These are phyloP conservation scores for Yamadazyma aaseri DNA, from an alignment of 1,139 yeast species.

Conservation along the genomic window DNA sequence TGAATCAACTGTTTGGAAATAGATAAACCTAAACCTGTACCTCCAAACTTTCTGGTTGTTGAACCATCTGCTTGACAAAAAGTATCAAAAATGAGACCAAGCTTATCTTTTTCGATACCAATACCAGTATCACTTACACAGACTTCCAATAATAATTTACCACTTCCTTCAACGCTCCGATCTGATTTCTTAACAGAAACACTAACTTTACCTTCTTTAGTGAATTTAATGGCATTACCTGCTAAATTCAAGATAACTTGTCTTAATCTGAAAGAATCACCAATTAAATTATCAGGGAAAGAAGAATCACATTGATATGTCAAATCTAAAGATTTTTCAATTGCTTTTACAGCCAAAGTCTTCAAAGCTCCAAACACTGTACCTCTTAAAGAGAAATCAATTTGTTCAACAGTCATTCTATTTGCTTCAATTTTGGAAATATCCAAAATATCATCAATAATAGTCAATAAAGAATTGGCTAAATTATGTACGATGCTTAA, in stretches of 20 bases:
- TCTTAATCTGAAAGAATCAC: constrained; percentile 81
- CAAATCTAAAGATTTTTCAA: constrained; percentile 77
- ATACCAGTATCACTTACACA: constrained; percentile 90
- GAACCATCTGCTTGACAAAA: constrained; percentile 94
- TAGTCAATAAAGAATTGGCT: constrained; percentile 79
- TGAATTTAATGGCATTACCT: constrained; percentile 85
- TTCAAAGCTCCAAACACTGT: constrained; percentile 87
- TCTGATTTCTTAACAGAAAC: constrained; percentile 57
- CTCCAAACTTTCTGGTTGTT: constrained; percentile 88
- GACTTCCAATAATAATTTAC: constrained; percentile 70
- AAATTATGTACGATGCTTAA: constrained; percentile 80
- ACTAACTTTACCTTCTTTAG: constrained; percentile 75
- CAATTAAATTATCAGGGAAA: constrained; percentile 81
- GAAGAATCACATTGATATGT: constrained; percentile 81
- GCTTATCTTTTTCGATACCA: constrained; percentile 80
- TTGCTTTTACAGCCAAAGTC: constrained; percentile 84
- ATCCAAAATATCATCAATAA: constrained; percentile 86
- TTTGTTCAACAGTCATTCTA: constrained; percentile 87
- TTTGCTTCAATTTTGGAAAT: constrained; percentile 91
- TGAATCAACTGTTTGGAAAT: constrained; percentile 84
- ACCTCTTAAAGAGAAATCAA: constrained; percentile 79
- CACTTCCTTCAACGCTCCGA: constrained; percentile 36
- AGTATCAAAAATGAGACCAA: constrained; percentile 81
- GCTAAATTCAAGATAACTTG: constrained; percentile 82
- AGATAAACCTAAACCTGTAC: constrained; percentile 84